phyloP scores from a whole-genome alignment of 1,139 yeast species.

The Nakaseomyces nivariensis region DNA sequence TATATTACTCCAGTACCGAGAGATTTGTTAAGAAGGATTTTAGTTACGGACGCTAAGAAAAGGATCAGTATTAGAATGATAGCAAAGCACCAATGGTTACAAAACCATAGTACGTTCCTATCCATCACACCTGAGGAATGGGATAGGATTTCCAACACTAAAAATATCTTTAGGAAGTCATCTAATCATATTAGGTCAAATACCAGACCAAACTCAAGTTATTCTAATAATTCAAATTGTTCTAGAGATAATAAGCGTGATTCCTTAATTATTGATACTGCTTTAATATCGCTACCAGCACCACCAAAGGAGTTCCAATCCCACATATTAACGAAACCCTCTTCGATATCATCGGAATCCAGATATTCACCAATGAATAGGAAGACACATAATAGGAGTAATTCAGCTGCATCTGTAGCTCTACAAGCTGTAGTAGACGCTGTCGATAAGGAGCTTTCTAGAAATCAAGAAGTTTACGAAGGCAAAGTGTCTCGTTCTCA shows the following conservation, averaged over 20 bases:
- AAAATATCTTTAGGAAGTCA: constrained; percentile 36
- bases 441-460: constrained; percentile 26
- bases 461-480: neutral
- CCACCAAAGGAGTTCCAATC: constrained; percentile 26
- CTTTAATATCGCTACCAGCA: constrained; percentile 19
- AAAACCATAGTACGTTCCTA: constrained; percentile 73
- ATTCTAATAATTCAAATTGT: constrained; percentile 28
- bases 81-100: constrained; percentile 78
- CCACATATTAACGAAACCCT: constrained; percentile 20
- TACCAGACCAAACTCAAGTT: constrained; percentile 29
- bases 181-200: constrained; percentile 26
- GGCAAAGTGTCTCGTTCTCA: neutral
- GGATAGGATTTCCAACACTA: constrained; percentile 46
- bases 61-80: constrained; percentile 64
- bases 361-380: constrained; percentile 15
- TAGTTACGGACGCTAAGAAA: constrained; percentile 58
- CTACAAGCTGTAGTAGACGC: constrained; percentile 60
- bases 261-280: constrained; percentile 21
- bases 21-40: constrained; percentile 73
- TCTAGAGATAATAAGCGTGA: constrained; percentile 24
- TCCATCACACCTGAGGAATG: constrained; percentile 85
- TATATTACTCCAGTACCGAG: constrained; percentile 86
- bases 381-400: constrained; percentile 22
- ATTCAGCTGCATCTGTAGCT: constrained; percentile 48
- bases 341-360: constrained; percentile 21